Percentiles rank a stretch among this genome's conserved stretches.
Conservation (phyloP, 2,329 filamentous ascomycete species). For the Juglanconis oblonga region DNA sequence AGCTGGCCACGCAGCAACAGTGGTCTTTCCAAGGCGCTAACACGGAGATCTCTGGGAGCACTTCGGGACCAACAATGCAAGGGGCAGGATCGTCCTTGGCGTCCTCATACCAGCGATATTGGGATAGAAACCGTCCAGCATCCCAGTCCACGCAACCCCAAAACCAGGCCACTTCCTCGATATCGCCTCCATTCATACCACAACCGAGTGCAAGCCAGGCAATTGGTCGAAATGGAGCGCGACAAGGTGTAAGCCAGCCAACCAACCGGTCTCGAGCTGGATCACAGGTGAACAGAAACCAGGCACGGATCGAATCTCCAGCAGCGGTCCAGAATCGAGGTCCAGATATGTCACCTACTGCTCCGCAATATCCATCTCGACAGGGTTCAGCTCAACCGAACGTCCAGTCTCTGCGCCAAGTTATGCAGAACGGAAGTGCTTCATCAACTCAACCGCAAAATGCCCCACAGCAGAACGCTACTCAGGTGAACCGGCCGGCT, state of each 20-base stretch:
- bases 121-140: no score
- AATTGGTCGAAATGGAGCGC: background rate
- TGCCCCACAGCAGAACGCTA: background rate
- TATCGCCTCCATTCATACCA: background rate
- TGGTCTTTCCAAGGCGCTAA: background rate
- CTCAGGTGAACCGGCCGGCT: background rate
- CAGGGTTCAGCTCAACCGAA: background rate
- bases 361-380: background rate
- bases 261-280: background rate
- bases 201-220: background rate
- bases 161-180: background rate
- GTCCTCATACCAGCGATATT: background rate
- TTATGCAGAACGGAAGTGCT: background rate
- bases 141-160: no score
- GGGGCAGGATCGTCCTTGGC: no score
- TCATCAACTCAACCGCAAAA: background rate
- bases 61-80: background rate
- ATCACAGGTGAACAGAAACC: background rate
- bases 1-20: background rate
- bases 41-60: no score
- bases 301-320: background rate
- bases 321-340: background rate
- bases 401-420: background rate
- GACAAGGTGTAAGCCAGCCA: background rate
- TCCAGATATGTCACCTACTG: background rate